Evolutionary conservation across 169 alveolate genomes (phyloP).

Genomic region (Eimeria praecox): DNA sequence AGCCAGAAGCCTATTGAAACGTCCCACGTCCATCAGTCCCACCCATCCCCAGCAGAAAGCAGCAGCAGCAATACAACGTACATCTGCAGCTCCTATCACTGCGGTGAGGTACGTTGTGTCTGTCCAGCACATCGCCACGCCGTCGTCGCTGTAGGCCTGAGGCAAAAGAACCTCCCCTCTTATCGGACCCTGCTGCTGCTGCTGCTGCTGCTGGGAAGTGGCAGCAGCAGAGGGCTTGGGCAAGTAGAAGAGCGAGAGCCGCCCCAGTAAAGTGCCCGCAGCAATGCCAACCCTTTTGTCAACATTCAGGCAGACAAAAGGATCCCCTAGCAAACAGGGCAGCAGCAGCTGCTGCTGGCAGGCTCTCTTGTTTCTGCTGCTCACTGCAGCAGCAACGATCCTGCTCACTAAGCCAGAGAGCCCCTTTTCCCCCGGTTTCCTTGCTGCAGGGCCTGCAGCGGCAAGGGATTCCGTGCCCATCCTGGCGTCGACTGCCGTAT

Average conservation of each 20-base stretch:
- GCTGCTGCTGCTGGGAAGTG: constrained; percentile 32
- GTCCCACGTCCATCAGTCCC: neutral
- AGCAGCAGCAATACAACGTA: constrained; percentile 5
- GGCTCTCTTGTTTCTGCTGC: neutral
- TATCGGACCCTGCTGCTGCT: constrained; percentile 8
- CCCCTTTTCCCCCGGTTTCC: neutral
- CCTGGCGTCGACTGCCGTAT: neutral
- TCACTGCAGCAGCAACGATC: constrained; percentile 29
- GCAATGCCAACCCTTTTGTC: constrained; percentile 72
- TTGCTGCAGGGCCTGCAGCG: constrained; percentile 19
- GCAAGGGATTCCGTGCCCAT: constrained; percentile 20
- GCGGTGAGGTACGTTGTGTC: constrained; percentile 69
- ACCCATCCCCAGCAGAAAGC: too few relatives aligned
- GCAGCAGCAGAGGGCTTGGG: neutral
- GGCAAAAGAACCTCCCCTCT: constrained; percentile 64
- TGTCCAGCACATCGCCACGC: constrained; percentile 71
- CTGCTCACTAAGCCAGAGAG: constrained; percentile 9
- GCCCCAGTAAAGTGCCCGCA: constrained; percentile 78
- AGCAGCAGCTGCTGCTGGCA: constrained; percentile 59
- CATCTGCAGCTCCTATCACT: constrained; percentile 64
- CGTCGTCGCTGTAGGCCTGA: constrained; percentile 75
- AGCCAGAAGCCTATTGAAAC: neutral
- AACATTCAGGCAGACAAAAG: constrained; percentile 56
- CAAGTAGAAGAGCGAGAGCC: constrained; percentile 66
- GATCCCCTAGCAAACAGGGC: constrained; percentile 75